These are phyloP conservation scores for Aplosporella prunicola DNA, from an alignment of 2,329 filamentous ascomycete species.

Conservation along the genomic window DNA sequence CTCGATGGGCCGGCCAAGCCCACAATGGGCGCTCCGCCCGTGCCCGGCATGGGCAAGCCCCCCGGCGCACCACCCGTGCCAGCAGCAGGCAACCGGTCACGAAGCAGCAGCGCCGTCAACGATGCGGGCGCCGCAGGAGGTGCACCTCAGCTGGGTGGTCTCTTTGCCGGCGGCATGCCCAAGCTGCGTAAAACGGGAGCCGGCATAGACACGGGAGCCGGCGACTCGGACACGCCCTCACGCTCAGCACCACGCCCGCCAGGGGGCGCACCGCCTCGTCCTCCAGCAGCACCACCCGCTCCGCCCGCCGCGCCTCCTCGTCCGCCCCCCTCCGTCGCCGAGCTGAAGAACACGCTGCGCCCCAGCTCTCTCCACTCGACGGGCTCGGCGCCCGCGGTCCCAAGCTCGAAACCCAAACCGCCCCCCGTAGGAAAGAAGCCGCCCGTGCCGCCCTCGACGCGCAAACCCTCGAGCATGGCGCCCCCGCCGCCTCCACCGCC, in stretches of 20 bases:
- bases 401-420: conserved; percentile 49
- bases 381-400: conserved; percentile 44
- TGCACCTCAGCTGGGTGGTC: conserved; percentile 69
- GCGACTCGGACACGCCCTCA: conserved; percentile 44
- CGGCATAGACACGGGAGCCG: conserved; percentile 42
- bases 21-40: conserved; percentile 67
- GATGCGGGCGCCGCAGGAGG: conserved; percentile 14
- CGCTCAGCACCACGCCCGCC: conserved; percentile 38
- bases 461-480: conserved; percentile 48
- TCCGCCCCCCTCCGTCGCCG: conserved; percentile 47
- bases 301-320: conserved; percentile 46
- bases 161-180: conserved; percentile 92
- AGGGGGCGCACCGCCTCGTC: conserved; percentile 41
- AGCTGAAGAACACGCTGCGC: conserved; percentile 37
- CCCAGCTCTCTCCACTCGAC: conserved; percentile 52
- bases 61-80: conserved; percentile 63
- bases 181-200: conserved; percentile 75
- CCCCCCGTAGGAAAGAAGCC: conserved; percentile 69
- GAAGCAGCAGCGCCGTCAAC: conserved; percentile 75
- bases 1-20: conserved; percentile 50
- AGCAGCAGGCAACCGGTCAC: conserved; percentile 50
- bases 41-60: conserved; percentile 55
- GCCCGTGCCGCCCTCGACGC: conserved; percentile 48
- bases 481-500: conserved; percentile 28
- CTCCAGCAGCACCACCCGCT: conserved; percentile 40